Evolutionary conservation across 2,329 filamentous ascomycete species (phyloP), one percentile per base, ranked within the genome.

Genomic region (Fusarium luffae): DNA sequence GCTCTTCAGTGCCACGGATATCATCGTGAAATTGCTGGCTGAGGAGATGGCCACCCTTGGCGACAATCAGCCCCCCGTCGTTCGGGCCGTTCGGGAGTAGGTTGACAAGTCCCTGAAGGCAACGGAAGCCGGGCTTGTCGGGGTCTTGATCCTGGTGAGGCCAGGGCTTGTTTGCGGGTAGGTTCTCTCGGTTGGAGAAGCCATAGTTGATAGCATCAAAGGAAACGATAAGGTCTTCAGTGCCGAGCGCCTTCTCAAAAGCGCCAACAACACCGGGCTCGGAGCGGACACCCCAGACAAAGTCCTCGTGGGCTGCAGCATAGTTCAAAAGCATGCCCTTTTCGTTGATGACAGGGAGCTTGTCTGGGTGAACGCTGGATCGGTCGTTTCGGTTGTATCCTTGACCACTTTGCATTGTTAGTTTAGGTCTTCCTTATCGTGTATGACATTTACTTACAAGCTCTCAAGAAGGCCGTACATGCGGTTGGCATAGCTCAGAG

Each of bases 61-160:
- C 79, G 2, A 81, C 79, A 5, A 79, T 78, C 1, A 80, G 69
- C 1, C 78, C 78, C 0, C 78, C 78, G n/a, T 80, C 78, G 2
- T 79, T 73, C 7, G 77, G 76, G 0, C 78, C 78, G 37, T 75
- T 78, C 8, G 77, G 78, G 16, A 75, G 69, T 2, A 80, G 66
- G 68, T 86, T 86, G 3, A 86, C 82, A 0, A 86, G 77, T 7
- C 85, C 85, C 63, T 86, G 85, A 4, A 85, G 77, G 66, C 85
- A 87, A 4, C 83, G 79, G 72, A 87, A 85, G 0, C 84, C 85
- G 2, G 70, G 65, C 7, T 49, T 48, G 21, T 73, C 70, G 0
- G 70, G 70, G n/a, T 73, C 70, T 21, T 73, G 70, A 40, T 73
- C 70, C 40, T 73, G 70, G 4, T 73, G 70, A 16, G 70, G 70